phyloP scores from a whole-genome alignment of 2,329 filamentous ascomycete species.

The Talaromyces rugulosus region DNA sequence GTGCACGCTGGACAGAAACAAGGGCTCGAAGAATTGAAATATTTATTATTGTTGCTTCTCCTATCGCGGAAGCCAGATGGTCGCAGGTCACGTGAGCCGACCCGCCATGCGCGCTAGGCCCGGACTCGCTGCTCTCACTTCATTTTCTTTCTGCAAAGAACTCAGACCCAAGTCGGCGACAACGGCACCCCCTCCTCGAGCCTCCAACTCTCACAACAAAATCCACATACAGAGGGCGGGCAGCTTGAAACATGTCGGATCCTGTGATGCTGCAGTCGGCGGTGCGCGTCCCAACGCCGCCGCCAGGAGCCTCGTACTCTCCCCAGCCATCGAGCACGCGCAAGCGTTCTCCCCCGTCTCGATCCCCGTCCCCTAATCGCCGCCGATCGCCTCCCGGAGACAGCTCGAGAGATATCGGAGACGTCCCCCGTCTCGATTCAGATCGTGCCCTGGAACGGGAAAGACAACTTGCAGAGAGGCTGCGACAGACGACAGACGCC shows the following conservation, averaged over 20 bases:
- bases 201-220: neutral
- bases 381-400: slow-evolving; percentile 44
- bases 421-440: slow-evolving; percentile 48
- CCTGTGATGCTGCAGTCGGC: slow-evolving; percentile 50
- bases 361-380: slow-evolving; percentile 50
- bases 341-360: slow-evolving; percentile 55
- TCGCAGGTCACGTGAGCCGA: slow-evolving; percentile 7
- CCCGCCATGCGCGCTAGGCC: neutral
- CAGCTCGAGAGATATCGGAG: slow-evolving; percentile 28
- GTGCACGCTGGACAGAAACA: neutral
- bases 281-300: slow-evolving; percentile 57
- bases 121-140: neutral
- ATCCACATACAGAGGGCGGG: neutral
- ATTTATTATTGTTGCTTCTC: neutral
- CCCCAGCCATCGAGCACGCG: slow-evolving; percentile 47
- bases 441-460: slow-evolving; percentile 48
- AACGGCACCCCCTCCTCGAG: neutral
- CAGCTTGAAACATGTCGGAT: slow-evolving; percentile 34
- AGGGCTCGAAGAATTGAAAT: neutral
- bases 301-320: slow-evolving; percentile 45
- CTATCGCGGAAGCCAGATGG: slow-evolving; percentile 8
- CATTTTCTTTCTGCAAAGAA: neutral
- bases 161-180: slow-evolving; percentile 7
- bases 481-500: slow-evolving; percentile 46
- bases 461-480: slow-evolving; percentile 49